Base-by-base conservation (phyloP, 2,329 filamentous ascomycete species). In the Zopfia rhizophila region DNA sequence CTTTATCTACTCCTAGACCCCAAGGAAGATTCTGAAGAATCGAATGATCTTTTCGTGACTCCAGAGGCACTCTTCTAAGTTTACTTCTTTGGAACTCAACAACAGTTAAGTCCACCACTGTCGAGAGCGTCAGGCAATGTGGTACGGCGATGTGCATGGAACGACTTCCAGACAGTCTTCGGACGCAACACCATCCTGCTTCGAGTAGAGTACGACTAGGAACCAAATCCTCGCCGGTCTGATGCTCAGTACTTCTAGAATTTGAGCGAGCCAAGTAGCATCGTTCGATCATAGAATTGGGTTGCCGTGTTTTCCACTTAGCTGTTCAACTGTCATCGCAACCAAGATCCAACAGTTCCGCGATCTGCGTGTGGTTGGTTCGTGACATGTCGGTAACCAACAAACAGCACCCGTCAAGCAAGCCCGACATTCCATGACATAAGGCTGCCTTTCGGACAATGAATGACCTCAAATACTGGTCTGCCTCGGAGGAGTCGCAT, bases 121-220 rank as follows among this genome's bases (percentile, higher is more conserved):
- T n/a, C n/a, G n/a, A n/a, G n/a, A n/a, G n/a, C n/a, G n/a, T n/a
- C n/a, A n/a, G n/a, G n/a, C n/a, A n/a, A n/a, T n/a, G n/a, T n/a
- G n/a, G n/a, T n/a, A n/a, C n/a, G 25, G 40, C 31, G 23, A 37
- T 32, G 23, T 30, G 40, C 40, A 37, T 44, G 18, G 32, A 37
- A 37, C n/a, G 3, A 32, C 29, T 22, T 21, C 29, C 31, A 28
- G 17, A 37, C 23, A 44, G 30, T 21, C 24, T 11, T 30, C 14
- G 29, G 27, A 23, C 18, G n/a, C n/a, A n/a, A n/a, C n/a, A n/a
- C n/a, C n/a, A n/a, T n/a, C n/a, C n/a, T n/a, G n/a, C n/a, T 24
- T 22, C 5, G 7, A 8, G 12, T 35, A 7, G 7, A 18, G 5
- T 8, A 7, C 31, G 31, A 6, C 13, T 12, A 21, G 22, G 31